phyloP scores from a whole-genome alignment of 2,329 filamentous ascomycete genomes.

The Nannizziopsis barbatae region DNA sequence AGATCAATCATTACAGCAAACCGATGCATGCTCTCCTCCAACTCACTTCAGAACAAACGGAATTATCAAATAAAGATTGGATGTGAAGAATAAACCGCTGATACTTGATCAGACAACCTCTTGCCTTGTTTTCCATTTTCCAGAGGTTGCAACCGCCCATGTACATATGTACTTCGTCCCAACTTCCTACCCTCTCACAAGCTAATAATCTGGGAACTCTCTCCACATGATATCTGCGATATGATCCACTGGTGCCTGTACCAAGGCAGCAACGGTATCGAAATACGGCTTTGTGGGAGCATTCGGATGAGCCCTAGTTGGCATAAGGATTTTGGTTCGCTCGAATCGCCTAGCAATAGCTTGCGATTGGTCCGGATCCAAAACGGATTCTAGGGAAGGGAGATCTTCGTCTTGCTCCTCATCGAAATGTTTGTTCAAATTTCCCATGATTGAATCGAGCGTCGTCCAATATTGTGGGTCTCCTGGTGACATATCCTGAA shows the following conservation, averaged over 20 bases:
- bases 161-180: neutral
- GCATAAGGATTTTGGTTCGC: constrained; percentile 44
- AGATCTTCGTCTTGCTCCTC: constrained; percentile 42
- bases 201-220: constrained; percentile 36
- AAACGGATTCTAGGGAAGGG: constrained; percentile 35
- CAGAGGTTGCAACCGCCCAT: neutral
- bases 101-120: neutral
- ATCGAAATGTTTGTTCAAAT: constrained; percentile 38
- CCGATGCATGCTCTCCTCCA: no score
- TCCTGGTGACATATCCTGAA: constrained; percentile 35
- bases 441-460: constrained; percentile 33
- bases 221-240: constrained; percentile 42
- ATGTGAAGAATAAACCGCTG: no score
- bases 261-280: constrained; percentile 43
- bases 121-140: neutral
- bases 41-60: no score
- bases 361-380: constrained; percentile 27
- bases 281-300: constrained; percentile 44
- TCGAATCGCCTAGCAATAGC: constrained; percentile 35
- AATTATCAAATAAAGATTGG: no score
- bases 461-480: constrained; percentile 33
- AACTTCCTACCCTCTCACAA: neutral
- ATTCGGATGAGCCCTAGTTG: constrained; percentile 40
- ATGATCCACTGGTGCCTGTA: constrained; percentile 47
- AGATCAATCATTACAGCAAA: no score